Base-by-base conservation (phyloP, 1,284 basidiomycete genomes). In the Tausonia pullulans region DNA sequence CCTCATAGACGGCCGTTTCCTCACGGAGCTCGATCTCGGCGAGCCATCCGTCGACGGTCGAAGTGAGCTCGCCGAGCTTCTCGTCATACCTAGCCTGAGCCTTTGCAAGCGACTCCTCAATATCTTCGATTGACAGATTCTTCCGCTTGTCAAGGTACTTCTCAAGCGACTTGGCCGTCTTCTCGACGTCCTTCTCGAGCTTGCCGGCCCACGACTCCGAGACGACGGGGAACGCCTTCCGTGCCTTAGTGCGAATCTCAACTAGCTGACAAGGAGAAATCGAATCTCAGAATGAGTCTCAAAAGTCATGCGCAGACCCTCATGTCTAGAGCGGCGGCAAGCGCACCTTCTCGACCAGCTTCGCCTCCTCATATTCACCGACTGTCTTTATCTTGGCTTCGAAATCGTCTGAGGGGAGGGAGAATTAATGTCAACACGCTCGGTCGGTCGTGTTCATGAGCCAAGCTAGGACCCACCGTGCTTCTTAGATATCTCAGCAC, bases 401-500 rank as follows among this genome's bases (percentile, higher is more conserved):
- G 16, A n/a, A 66, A 43, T 66, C 60, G 5, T 40, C 27, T 27
- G 27, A 27, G 27, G 2, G 27, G 27, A 27, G 27, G 27, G 27
- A 27, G 27, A 27, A 27, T 27, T 1, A 27, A 27, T 27, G 27
- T 27, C 27, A 27, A 27, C 27, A 27, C 1, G 27, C 27, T 27
- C 27, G 27, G 27, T 27, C 27, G 27, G 27, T 27, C 27, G 27
- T 27, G 27, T 27, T 27, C 27, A 27, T 27, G 27, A 27, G 27
- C 2, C 27, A 27, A 27, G 27, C 27, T 27, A 27, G 27, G 27
- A 27, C 27, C 27, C 27, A 27, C 27, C 27, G 16, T 62, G 65
- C 40, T 66, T 57, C 46, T 16, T 59, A 56, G 62, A 55, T 51
- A 66, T 66, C 61, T 66, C 65, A 3, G 14, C 48, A 8, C 60